These are phyloP conservation scores for Barnettozyma sp. DNA, from an alignment of 805 yeast species.

Conservation along the genomic window DNA sequence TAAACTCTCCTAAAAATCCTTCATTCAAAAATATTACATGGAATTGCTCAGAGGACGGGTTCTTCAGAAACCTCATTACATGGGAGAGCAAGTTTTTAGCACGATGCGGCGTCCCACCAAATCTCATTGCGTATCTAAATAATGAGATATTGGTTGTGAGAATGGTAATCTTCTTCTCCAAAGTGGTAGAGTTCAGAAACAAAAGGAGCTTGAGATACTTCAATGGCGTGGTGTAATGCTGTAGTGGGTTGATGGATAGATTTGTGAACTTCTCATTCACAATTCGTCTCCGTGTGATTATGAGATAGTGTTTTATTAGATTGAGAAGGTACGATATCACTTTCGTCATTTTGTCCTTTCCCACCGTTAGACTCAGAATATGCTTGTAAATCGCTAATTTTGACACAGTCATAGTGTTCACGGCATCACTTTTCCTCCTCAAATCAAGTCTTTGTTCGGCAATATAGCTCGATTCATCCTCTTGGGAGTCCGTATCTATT, in stretches of 20 bases:
- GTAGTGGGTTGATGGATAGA: slow-evolving; percentile 24
- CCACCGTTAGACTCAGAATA: slow-evolving; percentile 48
- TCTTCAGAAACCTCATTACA: slow-evolving; percentile 21
- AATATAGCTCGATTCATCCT: not conserved
- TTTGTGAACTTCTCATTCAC: slow-evolving; percentile 25
- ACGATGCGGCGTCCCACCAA: slow-evolving; percentile 64
- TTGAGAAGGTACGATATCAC: slow-evolving; percentile 53
- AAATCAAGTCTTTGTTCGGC: not conserved
- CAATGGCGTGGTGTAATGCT: slow-evolving; percentile 21
- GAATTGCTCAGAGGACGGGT: slow-evolving; percentile 18
- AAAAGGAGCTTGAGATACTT: slow-evolving; percentile 20
- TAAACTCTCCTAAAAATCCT: slow-evolving; percentile 41
- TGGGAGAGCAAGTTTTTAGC: slow-evolving; percentile 33
- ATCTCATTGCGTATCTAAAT: slow-evolving; percentile 63
- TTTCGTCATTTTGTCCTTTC: slow-evolving; percentile 69
- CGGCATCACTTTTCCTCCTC: too few relatives aligned
- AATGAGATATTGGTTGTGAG: slow-evolving; percentile 41
- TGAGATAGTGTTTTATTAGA: slow-evolving; percentile 41
- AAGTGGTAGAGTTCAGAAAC: slow-evolving; percentile 26
- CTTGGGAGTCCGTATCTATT: not conserved
- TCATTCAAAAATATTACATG: slow-evolving; percentile 34
- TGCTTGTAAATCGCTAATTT: slow-evolving; percentile 41
- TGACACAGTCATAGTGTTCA: too few relatives aligned
- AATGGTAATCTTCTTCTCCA: slow-evolving; percentile 34
- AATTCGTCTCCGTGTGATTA: slow-evolving; percentile 30